Base-by-base conservation (phyloP, 1,139 yeast genomes). In the Kluyveromyces sp. region DNA sequence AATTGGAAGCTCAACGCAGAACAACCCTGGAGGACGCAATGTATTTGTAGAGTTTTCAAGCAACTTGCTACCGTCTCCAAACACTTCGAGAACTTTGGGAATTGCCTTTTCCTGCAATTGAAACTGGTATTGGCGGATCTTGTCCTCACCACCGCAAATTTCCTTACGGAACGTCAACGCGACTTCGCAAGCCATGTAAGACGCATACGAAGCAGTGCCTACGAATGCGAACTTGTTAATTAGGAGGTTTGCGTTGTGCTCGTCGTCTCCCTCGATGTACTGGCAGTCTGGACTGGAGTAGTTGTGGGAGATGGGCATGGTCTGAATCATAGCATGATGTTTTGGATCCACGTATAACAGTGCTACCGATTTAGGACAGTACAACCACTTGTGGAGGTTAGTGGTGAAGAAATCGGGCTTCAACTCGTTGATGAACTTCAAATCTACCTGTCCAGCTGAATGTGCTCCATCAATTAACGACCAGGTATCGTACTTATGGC, bases 401-500 rank as follows among this genome's bases (percentile, higher is more conserved):
- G 83, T 67, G 15, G 76, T 72, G 56, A 72, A 76, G 58, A 80
- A 83, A 57, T 82, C 89, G 0, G 90, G 87, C 45, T 70, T 59
- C 25, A 77, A 64, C 2, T 60, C 56, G 42, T 56, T 55, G 26
- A 56, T 45, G 45, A 57, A 57, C 0, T 58, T 56, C 26, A 81
- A 53, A 2, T 75, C 74, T 7, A 79, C 56, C 45, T 78, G 64
- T 0, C 92, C 92, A 35, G 78, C 69, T 1, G 79, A 76, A 59
- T 84, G 92, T 3, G 92, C 89, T 8, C 83, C 92, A 59, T 84
- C 94, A 32, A 84, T 72, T 39, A 81, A 63, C 2, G 87, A 77
- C 40, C 80, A 54, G 4, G 78, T 75, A 7, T 65, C 63, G 49
- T 77, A 65, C 43, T 75, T 60, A 15, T 66, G 64, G 55, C 87